These are phyloP conservation scores for Talaromyces sp. DNA, from an alignment of 2,329 filamentous ascomycete genomes.

Conservation along the genomic window DNA sequence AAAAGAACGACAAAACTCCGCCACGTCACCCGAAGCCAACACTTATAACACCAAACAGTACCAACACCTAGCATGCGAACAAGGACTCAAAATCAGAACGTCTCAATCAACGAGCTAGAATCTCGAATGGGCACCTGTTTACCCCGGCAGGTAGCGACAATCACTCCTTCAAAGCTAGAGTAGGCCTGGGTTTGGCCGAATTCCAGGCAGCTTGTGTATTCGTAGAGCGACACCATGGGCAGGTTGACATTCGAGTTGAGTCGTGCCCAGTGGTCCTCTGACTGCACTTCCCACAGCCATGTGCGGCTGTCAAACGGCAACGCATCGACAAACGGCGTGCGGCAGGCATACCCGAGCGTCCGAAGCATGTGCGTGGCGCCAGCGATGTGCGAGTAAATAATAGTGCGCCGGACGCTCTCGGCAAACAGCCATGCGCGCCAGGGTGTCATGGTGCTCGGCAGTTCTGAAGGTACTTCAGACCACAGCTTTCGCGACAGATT, in stretches of 20 bases:
- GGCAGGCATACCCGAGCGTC: constrained; percentile 19
- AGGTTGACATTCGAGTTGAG: background rate
- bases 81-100: background rate
- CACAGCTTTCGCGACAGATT: constrained; percentile 17
- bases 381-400: constrained; percentile 22
- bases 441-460: constrained; percentile 18
- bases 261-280: constrained; percentile 9
- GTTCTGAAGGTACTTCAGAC: constrained; percentile 19
- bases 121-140: constrained; percentile 8
- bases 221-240: constrained; percentile 21
- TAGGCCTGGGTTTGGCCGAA: constrained; percentile 15
- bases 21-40: background rate
- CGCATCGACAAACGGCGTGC: constrained; percentile 23
- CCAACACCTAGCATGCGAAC: background rate
- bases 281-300: constrained; percentile 19
- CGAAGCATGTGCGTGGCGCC: constrained; percentile 24
- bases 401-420: constrained; percentile 9
- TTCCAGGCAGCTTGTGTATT: constrained; percentile 21
- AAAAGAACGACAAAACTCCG: background rate
- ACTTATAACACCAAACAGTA: background rate
- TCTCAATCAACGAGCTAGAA: background rate
- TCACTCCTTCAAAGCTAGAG: constrained; percentile 16
- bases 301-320: constrained; percentile 24
- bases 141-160: constrained; percentile 22
- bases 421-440: constrained; percentile 11